Conservation (phyloP, 2,329 filamentous ascomycete genomes). For the Xylariaceae sp. region DNA sequence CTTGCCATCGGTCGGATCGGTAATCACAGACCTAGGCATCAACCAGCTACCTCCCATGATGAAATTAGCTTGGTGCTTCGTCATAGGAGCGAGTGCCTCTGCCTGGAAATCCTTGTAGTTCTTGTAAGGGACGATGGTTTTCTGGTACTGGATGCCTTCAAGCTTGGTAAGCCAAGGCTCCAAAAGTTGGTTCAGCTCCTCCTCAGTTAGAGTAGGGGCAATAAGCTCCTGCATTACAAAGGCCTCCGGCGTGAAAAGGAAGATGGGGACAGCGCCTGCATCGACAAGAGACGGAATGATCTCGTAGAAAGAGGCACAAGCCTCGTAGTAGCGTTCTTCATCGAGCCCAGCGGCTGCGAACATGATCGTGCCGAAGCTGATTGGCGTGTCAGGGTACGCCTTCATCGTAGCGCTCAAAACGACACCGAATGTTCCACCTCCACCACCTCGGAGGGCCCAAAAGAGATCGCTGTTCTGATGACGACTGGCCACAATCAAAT, state of each 20-base stretch:
- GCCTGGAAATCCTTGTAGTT: conserved; percentile 11
- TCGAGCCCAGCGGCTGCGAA: conserved; percentile 43
- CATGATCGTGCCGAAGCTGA: conserved; percentile 52
- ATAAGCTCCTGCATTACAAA: conserved; percentile 11
- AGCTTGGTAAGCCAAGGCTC: conserved; percentile 8
- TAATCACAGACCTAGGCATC: conserved; percentile 6
- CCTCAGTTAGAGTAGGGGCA: conserved; percentile 1
- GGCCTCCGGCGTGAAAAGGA: conserved; percentile 33
- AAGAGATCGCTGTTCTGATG: conserved; percentile 61
- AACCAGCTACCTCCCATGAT: conserved; percentile 18
- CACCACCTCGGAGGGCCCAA: conserved; percentile 67
- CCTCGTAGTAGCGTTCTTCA: conserved; percentile 1
- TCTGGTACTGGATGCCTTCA: too few relatives aligned
- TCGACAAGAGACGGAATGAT: conserved; percentile 35
- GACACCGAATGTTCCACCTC: conserved; percentile 63
- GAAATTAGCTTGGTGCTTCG: too few relatives aligned
- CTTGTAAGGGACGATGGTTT: conserved; percentile 7
- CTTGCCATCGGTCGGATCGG: neutral
- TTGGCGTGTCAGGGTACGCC: conserved; percentile 52
- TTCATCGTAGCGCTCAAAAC: conserved; percentile 62
- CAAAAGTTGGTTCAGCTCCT: conserved; percentile 3
- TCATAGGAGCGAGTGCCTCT: too few relatives aligned
- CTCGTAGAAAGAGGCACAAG: neutral
- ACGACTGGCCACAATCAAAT: conserved; percentile 54
- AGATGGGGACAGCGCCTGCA: conserved; percentile 28